Evolutionary conservation across 2,329 filamentous ascomycete species (phyloP), one percentile per base, ranked within the genome.

Genomic region (Emmonsiellopsis sp.): DNA sequence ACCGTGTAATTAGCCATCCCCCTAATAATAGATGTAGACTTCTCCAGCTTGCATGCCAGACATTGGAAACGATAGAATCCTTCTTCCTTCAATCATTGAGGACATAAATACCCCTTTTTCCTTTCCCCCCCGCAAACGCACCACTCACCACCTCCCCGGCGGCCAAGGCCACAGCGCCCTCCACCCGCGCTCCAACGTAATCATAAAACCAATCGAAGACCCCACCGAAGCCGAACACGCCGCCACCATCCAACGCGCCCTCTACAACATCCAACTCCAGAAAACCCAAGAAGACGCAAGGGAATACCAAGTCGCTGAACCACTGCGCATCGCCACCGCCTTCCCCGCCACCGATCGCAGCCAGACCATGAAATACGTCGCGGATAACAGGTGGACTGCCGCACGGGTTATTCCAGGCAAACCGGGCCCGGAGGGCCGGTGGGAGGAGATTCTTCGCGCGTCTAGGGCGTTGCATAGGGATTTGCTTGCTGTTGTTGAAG

Each of bases 241-340:
- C 2, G 37, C 50, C 34, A 8, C 14, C 34, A 14, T 55, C 10
- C 54, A 53, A n/a, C 33, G 46, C 42, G 49, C 31, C 33, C 11
- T 50, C 9, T 42, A 42, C 14, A 17, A 50, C 17, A 33, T 42
- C 48, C 36, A 50, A 17, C 10, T 8, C 1, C 31, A 13, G 17
- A 0, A 42, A 50, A 10, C 2, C 27, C 31, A 53, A 13, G 32
- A 14, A 33, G 31, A 42, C 46, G 11, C 5, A 17, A 32, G 31
- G 17, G 46, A 48, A 27, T 55, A 55, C 21, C 54, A 37, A 27
- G 44, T 55, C 27, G 54, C 54, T n/a, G 46, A 53, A 17, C 48
- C 48, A 10, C 8, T 50, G 32, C 45, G 45, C 21, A 42, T 53
- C 33, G 31, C 36, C 7, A 34, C 51, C 8, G 11, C 31, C 33